A percentile compares a stretch with the other conserved stretches of the same genome.
Conservation (phyloP, 352 stramenopile genomes). For the Phytophthora melonis region DNA sequence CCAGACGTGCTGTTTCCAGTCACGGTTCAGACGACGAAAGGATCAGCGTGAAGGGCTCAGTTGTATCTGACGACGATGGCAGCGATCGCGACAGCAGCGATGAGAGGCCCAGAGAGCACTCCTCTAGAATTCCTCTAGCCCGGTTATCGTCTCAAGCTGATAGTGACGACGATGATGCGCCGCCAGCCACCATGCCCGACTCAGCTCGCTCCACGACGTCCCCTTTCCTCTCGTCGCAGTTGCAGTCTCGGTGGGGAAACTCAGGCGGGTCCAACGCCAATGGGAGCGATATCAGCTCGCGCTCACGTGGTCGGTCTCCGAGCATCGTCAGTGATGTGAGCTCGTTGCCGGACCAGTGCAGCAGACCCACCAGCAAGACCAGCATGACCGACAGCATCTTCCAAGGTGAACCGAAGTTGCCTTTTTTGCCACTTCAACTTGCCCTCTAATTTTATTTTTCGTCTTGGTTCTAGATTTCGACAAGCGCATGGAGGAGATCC, state of each 20-base stretch:
- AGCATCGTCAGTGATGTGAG: conserved; percentile 10
- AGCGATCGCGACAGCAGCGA: conserved; percentile 4
- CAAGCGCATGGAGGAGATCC: conserved; percentile 78
- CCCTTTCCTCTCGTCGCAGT: conserved; percentile 16
- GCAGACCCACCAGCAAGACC: neutral
- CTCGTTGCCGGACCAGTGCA: conserved; percentile 13
- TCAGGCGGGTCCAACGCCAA: conserved; percentile 5
- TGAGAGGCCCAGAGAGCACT: conserved; percentile 15
- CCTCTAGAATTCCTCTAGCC: neutral
- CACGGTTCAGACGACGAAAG: conserved; percentile 18
- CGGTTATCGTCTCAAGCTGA: neutral
- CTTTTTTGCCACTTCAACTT: conserved; percentile 22
- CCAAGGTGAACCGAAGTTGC: conserved; percentile 31
- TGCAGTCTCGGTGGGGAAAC: conserved; percentile 14
- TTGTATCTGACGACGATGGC: conserved; percentile 8
- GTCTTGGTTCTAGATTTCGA: conserved; percentile 61
- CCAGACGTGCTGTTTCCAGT: neutral
- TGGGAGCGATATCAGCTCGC: conserved; percentile 19
- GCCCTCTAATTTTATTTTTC: conserved; percentile 11
- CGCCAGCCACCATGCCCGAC: neutral
- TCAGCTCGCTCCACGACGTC: conserved; percentile 23
- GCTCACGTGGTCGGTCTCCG: neutral
- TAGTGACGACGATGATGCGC: conserved; percentile 14
- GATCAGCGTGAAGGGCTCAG: neutral
- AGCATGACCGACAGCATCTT: conserved; percentile 30